A percentile compares a stretch with the other conserved stretches of the same genome.
Evolutionary conservation across 257 asterid genomes (phyloP).

Genomic region (Craterostigma plantagineum): DNA sequence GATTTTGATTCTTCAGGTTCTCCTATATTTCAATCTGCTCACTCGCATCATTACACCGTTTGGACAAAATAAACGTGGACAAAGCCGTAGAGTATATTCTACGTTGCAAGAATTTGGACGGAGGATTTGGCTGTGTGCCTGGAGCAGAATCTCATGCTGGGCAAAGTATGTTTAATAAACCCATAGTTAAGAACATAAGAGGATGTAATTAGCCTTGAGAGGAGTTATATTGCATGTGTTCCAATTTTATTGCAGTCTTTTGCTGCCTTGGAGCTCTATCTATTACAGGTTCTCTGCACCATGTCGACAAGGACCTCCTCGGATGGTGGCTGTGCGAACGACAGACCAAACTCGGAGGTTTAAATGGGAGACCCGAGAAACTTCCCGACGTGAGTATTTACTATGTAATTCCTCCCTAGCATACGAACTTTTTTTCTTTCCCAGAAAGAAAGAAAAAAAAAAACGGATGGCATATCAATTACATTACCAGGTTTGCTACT

Average conservation of each 20-base stretch:
- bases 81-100: constrained; percentile 68
- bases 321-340: constrained; percentile 98
- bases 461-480: no score
- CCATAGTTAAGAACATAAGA: background rate
- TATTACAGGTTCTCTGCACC: constrained; percentile 70
- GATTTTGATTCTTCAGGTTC: constrained; percentile 40
- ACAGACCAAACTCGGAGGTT: constrained; percentile 84
- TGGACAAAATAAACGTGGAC: constrained; percentile 68
- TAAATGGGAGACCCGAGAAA: constrained; percentile 97
- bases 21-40: constrained; percentile 67
- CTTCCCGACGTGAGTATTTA: constrained; percentile 74
- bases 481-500: constrained; percentile 95
- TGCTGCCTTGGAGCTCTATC: constrained; percentile 96
- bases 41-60: constrained; percentile 41
- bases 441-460: no score
- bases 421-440: background rate
- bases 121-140: constrained; percentile 93
- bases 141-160: constrained; percentile 96
- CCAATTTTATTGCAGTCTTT: constrained; percentile 41
- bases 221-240: background rate
- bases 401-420: background rate
- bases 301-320: constrained; percentile 87
- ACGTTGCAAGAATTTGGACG: constrained; percentile 88
- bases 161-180: constrained; percentile 81
- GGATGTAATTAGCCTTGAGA: no score